Conservation (phyloP, 306 rosid species). For the Herpetospermum pedunculosum region DNA sequence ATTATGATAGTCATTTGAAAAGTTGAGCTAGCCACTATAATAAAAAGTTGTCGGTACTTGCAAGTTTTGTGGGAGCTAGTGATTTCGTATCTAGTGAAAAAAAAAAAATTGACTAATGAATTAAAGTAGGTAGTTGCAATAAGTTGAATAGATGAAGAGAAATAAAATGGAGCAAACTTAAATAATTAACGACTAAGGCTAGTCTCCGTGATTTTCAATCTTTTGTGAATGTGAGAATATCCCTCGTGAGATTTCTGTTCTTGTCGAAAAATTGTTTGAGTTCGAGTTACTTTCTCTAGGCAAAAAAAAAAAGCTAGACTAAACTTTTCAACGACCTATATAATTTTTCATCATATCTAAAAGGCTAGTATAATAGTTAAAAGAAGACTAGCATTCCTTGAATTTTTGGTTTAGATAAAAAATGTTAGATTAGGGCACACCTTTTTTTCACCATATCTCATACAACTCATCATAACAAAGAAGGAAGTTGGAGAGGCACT, state of each 20-base stretch:
- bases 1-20: too few relatives aligned
- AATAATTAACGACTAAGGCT: neutral
- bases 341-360: neutral
- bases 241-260: neutral
- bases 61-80: neutral
- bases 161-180: neutral
- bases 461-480: too few relatives aligned
- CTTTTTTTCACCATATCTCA: neutral
- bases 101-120: neutral
- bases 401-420: neutral
- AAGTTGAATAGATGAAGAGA: too few relatives aligned
- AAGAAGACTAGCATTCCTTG: neutral
- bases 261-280: neutral
- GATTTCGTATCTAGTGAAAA: neutral
- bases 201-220: neutral
- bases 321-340: neutral
- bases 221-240: neutral
- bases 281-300: neutral
- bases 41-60: neutral
- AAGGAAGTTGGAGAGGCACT: too few relatives aligned
- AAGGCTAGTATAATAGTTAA: neutral
- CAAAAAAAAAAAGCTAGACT: neutral
- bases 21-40: too few relatives aligned
- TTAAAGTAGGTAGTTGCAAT: neutral
- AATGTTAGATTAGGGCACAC: neutral